phyloP scores from a whole-genome alignment of 495 filamentous ascomycete genomes.

The Patellaria atrata region DNA sequence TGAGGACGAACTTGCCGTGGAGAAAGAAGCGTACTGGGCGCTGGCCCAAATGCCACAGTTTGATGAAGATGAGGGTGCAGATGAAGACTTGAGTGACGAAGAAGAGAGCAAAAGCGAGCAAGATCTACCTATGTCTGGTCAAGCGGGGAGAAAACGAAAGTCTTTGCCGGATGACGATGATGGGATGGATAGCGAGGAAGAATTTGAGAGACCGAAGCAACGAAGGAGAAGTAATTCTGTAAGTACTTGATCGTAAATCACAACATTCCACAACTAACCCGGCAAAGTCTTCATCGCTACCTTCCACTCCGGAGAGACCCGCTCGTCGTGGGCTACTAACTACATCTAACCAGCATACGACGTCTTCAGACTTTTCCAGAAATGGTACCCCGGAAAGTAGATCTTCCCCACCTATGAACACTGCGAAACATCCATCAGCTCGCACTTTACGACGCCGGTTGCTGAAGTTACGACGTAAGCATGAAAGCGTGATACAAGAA shows the following conservation, averaged over 20 bases:
- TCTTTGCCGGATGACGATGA: slow-evolving; percentile 66
- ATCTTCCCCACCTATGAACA: slow-evolving; percentile 37
- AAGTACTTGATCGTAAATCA: slow-evolving; percentile 23
- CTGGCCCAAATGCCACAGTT: slow-evolving; percentile 82
- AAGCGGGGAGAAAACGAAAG: slow-evolving; percentile 55
- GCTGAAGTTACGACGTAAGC: slow-evolving; percentile 56
- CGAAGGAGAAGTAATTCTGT: slow-evolving; percentile 79
- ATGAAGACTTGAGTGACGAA: slow-evolving; percentile 24
- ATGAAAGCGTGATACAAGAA: slow-evolving; percentile 52
- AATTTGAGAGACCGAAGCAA: slow-evolving; percentile 55
- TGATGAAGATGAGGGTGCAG: slow-evolving; percentile 48
- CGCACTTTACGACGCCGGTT: slow-evolving; percentile 56
- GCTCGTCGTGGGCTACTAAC: slow-evolving; percentile 19
- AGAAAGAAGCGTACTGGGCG: slow-evolving; percentile 68
- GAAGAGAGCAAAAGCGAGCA: slow-evolving; percentile 12
- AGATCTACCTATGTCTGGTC: slow-evolving; percentile 12
- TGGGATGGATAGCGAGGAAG: slow-evolving; percentile 48
- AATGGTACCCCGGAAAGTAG: slow-evolving; percentile 35
- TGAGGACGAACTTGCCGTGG: slow-evolving; percentile 61
- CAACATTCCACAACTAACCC: slow-evolving; percentile 1
- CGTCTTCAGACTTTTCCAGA: slow-evolving; percentile 32
- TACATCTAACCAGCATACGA: slow-evolving; percentile 8
- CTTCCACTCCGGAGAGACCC: slow-evolving; percentile 33
- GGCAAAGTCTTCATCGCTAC: slow-evolving; percentile 50
- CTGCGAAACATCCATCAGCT: slow-evolving; percentile 46